These are phyloP conservation scores for Hibiscus trionum DNA, from an alignment of 345 rosid species.

Conservation along the genomic window DNA sequence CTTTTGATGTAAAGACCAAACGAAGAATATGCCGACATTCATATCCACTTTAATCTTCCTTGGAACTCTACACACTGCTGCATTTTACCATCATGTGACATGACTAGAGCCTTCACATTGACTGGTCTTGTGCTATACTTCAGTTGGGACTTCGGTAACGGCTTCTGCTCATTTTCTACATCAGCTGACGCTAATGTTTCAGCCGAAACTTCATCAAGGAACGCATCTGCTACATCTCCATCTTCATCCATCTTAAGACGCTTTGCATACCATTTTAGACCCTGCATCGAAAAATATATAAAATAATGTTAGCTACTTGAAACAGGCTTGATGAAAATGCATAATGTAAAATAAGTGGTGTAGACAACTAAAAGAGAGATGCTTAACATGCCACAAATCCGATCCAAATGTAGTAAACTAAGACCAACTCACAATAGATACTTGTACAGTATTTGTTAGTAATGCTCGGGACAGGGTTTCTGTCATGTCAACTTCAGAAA, in stretches of 20 bases:
- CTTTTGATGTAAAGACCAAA: not conserved
- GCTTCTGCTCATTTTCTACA: conserved; percentile 26
- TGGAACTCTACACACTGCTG: conserved; percentile 48
- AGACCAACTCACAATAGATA: not conserved
- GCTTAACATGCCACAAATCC: not conserved
- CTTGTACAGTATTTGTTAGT: not conserved
- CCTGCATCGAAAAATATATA: conserved; percentile 38
- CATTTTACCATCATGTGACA: conserved; percentile 46
- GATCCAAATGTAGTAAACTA: not conserved
- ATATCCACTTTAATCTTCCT: conserved; percentile 48
- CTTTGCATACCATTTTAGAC: conserved; percentile 74
- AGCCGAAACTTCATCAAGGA: conserved; percentile 53
- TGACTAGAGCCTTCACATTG: conserved; percentile 41
- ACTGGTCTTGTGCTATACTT: conserved; percentile 37
- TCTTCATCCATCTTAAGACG: conserved; percentile 82
- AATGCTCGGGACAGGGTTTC: too few relatives aligned
- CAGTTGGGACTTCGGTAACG: conserved; percentile 32
- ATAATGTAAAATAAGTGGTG: not conserved
- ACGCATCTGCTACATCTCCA: conserved; percentile 97
- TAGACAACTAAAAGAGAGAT: not conserved
- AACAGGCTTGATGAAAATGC: conserved; percentile 2
- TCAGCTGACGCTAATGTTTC: conserved; percentile 16
- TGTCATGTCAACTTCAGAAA: not conserved
- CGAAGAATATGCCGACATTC: conserved; percentile 10
- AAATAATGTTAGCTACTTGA: not conserved